Base-by-base conservation (phyloP, 2,329 filamentous ascomycete genomes). In the Colletotrichum tamarilloi region DNA sequence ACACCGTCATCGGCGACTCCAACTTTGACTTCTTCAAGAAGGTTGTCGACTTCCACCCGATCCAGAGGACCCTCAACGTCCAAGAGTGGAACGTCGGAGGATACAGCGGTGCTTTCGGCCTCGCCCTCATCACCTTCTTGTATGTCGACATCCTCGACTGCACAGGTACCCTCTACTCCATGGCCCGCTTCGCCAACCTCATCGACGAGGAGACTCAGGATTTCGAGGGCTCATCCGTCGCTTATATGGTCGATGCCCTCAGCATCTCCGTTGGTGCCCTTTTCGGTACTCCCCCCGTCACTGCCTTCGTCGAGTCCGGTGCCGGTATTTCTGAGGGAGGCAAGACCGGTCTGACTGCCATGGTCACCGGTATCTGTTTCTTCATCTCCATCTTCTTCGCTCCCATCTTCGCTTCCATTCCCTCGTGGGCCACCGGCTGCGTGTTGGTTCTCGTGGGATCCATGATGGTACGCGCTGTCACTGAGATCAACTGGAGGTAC, bases 101-200 rank as follows among this genome's bases (percentile, higher is more conserved):
- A 5, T 91, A 94, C 70, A 91, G 92, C 12, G 90, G 90, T 4
- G 92, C 97, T 79, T 97, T 97, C 78, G 93, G 92, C 32, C 87
- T 97, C 62, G 95, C 95, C 0, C 91, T 97, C 75, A 92, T 97
- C 81, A 97, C 95, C 2, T 97, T 97, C 84, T 87, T 97, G 26
- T 97, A 97, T 78, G 94, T 97, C 76, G 95, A 97, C 78, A 96
- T 97, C 74, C 90, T 97, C 57, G 95, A 97, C 82, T 92, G 91
- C 76, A 97, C 95, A 0, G 95, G 94, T 77, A 97, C 94, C 1
- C 85, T 97, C 72, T 97, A 97, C 84, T 94, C 94, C 24, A 97
- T 97, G 94, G 95, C 95, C 22, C 92, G 92, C 35, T 97, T 96
- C 82, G 92, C 92, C 76, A 91, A 93, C 57, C 90, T 93, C 68